Evolutionary conservation across 345 rosid species (phyloP).

Genomic region (Luvunga scandens): DNA sequence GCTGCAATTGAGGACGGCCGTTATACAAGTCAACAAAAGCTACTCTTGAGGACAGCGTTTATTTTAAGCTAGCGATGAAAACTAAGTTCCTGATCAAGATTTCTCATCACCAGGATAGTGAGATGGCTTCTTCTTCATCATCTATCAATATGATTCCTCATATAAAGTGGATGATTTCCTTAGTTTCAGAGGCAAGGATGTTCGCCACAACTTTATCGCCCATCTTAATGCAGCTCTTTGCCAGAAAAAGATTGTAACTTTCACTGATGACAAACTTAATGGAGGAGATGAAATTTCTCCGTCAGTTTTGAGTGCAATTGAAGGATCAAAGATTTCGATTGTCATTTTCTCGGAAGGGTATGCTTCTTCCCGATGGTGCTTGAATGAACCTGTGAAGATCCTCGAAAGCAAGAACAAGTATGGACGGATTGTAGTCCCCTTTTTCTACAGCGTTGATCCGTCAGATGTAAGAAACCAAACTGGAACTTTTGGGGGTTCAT

Average conservation of each 20-base stretch:
- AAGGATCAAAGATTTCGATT: background rate
- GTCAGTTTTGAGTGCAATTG: background rate
- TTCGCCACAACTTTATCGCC: background rate
- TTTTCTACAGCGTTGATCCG: background rate
- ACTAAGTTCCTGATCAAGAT: no score
- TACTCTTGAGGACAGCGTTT: fast-evolving
- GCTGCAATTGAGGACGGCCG: no score
- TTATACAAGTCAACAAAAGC: no score
- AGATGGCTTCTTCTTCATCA: no score
- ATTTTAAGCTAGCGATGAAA: no score
- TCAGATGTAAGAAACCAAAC: background rate
- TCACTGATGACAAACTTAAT: constrained; percentile 1
- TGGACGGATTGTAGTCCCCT: background rate
- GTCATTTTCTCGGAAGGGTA: background rate
- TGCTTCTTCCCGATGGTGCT: constrained; percentile 13
- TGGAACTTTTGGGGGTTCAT: background rate
- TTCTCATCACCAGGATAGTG: no score
- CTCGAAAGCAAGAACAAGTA: background rate
- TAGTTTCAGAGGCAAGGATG: constrained; percentile 2
- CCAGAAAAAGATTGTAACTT: background rate
- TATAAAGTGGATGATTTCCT: background rate
- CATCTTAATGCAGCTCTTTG: background rate
- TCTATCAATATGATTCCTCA: background rate
- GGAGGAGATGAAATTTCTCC: background rate
- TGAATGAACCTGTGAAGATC: constrained; percentile 3